These are phyloP conservation scores for Cercospora canescens DNA, from an alignment of 2,329 filamentous ascomycete genomes.

Conservation along the genomic window DNA sequence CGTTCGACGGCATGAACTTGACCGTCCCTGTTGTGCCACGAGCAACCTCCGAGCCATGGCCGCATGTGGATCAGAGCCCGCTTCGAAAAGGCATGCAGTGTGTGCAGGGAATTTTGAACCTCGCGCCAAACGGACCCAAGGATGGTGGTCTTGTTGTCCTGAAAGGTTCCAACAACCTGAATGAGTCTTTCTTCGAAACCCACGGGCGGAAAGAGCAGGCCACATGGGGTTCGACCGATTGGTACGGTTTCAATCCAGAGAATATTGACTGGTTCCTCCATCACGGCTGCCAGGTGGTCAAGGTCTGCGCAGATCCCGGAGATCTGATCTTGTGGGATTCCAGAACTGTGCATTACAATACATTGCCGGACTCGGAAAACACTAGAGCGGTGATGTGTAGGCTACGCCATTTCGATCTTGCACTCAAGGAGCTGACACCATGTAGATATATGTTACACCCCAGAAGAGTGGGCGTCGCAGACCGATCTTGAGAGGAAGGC, in stretches of 20 bases:
- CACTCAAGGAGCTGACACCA: no score
- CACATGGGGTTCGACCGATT: constrained; percentile 40
- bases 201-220: constrained; percentile 37
- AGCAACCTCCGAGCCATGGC: constrained; percentile 41
- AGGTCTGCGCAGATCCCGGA: constrained; percentile 25
- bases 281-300: constrained; percentile 23
- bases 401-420: no score
- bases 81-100: constrained; percentile 43
- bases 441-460: no score
- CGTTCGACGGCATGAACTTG: constrained; percentile 43
- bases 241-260: constrained; percentile 44
- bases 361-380: no score
- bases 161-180: constrained; percentile 44
- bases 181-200: constrained; percentile 47
- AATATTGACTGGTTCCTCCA: constrained; percentile 32
- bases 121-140: constrained; percentile 45
- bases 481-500: no score
- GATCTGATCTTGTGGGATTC: no score
- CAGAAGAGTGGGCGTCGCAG: no score
- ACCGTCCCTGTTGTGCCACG: constrained; percentile 45
- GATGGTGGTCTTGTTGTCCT: constrained; percentile 51
- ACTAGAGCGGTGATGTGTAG: no score
- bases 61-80: constrained; percentile 48
- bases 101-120: constrained; percentile 49
- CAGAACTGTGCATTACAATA: no score